phyloP scores from a whole-genome alignment of 768 basidiomycete species.

The Fomitopsis pulvina region DNA sequence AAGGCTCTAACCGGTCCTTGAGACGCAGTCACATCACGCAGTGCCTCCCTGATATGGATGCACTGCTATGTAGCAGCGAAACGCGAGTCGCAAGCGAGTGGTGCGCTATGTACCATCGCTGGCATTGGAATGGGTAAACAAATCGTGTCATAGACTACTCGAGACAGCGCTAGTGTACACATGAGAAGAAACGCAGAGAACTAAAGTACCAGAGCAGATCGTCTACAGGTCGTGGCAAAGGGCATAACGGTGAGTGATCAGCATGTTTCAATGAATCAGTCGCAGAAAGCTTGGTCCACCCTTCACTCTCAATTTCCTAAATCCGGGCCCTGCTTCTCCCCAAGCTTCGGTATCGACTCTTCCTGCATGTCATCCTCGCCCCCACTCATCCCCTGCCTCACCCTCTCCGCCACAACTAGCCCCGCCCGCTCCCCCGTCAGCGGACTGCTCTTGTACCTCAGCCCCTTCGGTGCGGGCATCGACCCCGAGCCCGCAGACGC shows the following conservation, averaged over 20 bases:
- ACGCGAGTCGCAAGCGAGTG: too few relatives aligned
- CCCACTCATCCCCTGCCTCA: constrained; percentile 23
- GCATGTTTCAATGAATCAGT: too few relatives aligned
- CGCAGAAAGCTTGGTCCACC: too few relatives aligned
- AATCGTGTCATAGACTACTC: neutral
- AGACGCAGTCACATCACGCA: too few relatives aligned
- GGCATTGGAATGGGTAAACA: too few relatives aligned
- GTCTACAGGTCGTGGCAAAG: too few relatives aligned
- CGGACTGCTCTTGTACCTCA: constrained; percentile 72
- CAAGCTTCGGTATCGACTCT: neutral
- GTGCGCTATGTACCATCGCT: too few relatives aligned
- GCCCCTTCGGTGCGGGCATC: constrained; percentile 34
- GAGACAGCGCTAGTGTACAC: too few relatives aligned
- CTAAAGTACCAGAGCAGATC: neutral
- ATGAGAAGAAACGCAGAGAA: neutral
- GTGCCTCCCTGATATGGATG: too few relatives aligned
- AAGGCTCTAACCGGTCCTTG: too few relatives aligned
- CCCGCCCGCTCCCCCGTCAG: constrained; percentile 40
- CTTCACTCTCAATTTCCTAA: constrained; percentile 29
- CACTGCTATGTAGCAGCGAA: too few relatives aligned
- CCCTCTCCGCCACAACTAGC: constrained; percentile 44
- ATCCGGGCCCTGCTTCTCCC: constrained; percentile 1
- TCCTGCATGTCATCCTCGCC: constrained; percentile 2
- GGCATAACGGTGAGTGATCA: too few relatives aligned
- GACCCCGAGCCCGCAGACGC: constrained; percentile 15